These are phyloP conservation scores for Bromus sterilis DNA, from an alignment of 176 grass and related monocot genomes.

Conservation along the genomic window DNA sequence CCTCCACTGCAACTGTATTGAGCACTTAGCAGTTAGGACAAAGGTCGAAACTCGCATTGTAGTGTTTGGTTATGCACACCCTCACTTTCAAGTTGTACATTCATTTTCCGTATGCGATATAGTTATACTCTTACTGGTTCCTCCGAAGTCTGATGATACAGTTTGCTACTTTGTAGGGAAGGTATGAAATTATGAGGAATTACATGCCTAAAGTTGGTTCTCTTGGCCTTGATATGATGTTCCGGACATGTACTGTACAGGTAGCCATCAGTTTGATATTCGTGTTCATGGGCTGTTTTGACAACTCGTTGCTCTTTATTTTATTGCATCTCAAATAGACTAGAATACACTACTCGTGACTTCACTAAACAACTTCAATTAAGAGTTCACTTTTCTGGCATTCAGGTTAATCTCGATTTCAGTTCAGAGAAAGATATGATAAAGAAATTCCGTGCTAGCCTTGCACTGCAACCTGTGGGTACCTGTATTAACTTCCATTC, in stretches of 20 bases:
- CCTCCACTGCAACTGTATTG: not conserved
- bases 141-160: not conserved
- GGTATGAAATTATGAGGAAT: conserved; percentile 91
- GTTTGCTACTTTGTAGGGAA: conserved; percentile 44
- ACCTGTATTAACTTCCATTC: conserved; percentile 19
- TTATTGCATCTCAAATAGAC: not conserved
- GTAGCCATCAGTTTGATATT: conserved; percentile 14
- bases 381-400: not conserved
- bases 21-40: not conserved
- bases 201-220: conserved; percentile 99
- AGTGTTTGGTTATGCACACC: not conserved
- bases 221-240: conserved; percentile 99
- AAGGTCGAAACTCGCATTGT: not conserved
- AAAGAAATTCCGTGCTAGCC: conserved; percentile 77
- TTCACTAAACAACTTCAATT: not conserved
- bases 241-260: conserved; percentile 97
- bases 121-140: not conserved
- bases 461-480: conserved; percentile 93
- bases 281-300: not conserved
- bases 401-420: conserved; percentile 99
- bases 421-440: conserved; percentile 98
- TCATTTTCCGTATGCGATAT: not conserved
- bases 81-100: not conserved
- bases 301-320: not conserved
- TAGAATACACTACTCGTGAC: not conserved